Evolutionary conservation across 129 eudicot species (phyloP).

Genomic region (Chrysanthemum lavandulifolium): DNA sequence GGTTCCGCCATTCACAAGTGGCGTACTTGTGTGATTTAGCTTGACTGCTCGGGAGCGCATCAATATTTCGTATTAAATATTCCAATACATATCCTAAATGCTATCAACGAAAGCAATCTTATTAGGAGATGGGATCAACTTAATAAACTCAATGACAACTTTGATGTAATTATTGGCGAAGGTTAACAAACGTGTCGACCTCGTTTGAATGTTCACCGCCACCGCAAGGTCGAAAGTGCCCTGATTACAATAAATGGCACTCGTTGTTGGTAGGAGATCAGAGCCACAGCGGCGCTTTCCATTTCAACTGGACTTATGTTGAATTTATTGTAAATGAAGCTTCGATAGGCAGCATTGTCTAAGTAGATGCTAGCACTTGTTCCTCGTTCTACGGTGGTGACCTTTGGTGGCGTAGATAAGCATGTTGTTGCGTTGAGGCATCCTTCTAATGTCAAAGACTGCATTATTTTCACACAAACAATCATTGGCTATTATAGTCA

Average conservation of each 20-base stretch:
- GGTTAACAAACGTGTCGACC: constrained; percentile 20
- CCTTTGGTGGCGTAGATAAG: constrained; percentile 37
- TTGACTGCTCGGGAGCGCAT: too few species aligned
- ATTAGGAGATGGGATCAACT: constrained; percentile 16
- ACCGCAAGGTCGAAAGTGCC: constrained; percentile 60
- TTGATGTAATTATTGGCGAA: constrained; percentile 17
- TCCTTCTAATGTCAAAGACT: constrained; percentile 27
- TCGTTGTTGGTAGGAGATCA: constrained; percentile 47
- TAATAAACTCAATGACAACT: constrained; percentile 29
- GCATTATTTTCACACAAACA: not conserved
- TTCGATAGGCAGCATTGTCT: constrained; percentile 55
- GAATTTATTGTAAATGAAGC: constrained; percentile 40
- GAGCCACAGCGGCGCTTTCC: constrained; percentile 65
- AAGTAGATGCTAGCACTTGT: constrained; percentile 41
- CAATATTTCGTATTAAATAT: not conserved
- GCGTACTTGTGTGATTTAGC: too few species aligned
- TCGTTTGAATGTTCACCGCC: constrained; percentile 26
- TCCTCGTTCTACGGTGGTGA: constrained; percentile 36
- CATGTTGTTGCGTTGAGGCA: constrained; percentile 41
- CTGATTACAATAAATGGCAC: constrained; percentile 43
- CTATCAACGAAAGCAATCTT: not conserved
- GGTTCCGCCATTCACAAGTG: too few species aligned
- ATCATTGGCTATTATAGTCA: not conserved
- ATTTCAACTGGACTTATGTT: constrained; percentile 41
- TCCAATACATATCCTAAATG: not conserved